Conservation (phyloP, 2,329 filamentous ascomycete species). For the Fusarium stilboides region DNA sequence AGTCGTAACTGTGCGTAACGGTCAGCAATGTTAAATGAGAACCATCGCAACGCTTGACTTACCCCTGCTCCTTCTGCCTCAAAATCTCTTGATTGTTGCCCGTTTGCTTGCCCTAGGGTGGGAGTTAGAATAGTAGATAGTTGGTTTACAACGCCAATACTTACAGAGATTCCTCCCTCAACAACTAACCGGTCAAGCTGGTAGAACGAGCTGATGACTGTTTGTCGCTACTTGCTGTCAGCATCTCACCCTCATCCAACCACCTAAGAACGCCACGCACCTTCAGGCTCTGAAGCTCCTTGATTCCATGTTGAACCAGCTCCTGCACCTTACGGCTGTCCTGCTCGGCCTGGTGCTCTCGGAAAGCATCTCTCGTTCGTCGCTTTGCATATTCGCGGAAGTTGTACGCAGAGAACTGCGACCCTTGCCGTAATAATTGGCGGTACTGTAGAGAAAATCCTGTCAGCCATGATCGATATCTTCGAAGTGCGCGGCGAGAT, state of each 20-base stretch:
- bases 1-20: constrained; percentile 37
- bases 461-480: constrained; percentile 33
- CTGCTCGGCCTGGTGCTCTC: constrained; percentile 80
- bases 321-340: constrained; percentile 88
- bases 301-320: constrained; percentile 88
- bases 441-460: constrained; percentile 78
- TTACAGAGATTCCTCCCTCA: constrained; percentile 85
- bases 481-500: constrained; percentile 5
- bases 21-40: constrained; percentile 6
- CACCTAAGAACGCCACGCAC: constrained; percentile 62
- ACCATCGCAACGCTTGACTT: constrained; percentile 53
- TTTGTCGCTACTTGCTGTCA: constrained; percentile 81
- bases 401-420: constrained; percentile 94
- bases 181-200: constrained; percentile 93
- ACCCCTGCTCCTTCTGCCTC: constrained; percentile 86
- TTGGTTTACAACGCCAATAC: background rate
- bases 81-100: constrained; percentile 77
- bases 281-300: constrained; percentile 92
- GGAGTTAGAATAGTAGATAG: constrained; percentile 30
- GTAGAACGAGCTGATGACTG: constrained; percentile 94
- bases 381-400: constrained; percentile 97
- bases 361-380: constrained; percentile 91
- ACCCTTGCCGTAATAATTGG: constrained; percentile 87
- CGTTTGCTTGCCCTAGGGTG: constrained; percentile 76
- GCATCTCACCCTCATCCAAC: background rate